phyloP scores from a whole-genome alignment of 169 alveolate species.

The Plasmodium blacklocki region DNA sequence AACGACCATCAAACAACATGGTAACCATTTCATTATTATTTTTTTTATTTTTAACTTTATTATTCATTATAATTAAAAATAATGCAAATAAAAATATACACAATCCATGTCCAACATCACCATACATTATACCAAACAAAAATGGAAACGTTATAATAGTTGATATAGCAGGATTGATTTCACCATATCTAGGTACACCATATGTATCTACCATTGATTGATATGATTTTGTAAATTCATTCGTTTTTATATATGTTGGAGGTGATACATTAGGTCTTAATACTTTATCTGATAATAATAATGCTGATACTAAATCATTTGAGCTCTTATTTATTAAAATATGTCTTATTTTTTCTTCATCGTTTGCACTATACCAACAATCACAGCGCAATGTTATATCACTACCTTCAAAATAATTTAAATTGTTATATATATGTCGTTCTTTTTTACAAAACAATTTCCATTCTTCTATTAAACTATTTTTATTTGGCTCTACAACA shows the following conservation, averaged over 20 bases:
- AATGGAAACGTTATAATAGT: constrained; percentile 99
- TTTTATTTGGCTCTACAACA: constrained; percentile 88
- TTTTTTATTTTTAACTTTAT: constrained; percentile 82
- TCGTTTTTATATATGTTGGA: constrained; percentile 97
- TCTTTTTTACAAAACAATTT: constrained; percentile 95
- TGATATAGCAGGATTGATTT: constrained; percentile 97
- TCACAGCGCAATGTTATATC: constrained; percentile 95
- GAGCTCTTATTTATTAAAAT: constrained; percentile 85
- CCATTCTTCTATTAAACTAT: constrained; percentile 95
- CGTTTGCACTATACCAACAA: constrained; percentile 96
- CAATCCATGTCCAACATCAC: constrained; percentile 99
- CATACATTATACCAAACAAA: constrained; percentile 99
- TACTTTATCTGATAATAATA: constrained; percentile 86
- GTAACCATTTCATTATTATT: constrained; percentile 80
- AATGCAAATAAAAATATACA: constrained; percentile 89
- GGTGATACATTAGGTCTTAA: constrained; percentile 87
- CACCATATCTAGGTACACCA: constrained; percentile 99
- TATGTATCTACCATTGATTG: constrained; percentile 98
- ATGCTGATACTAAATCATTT: constrained; percentile 87
- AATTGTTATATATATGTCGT: constrained; percentile 92
- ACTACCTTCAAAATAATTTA: constrained; percentile 94
- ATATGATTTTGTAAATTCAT: constrained; percentile 93
- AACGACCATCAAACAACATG: constrained; percentile 90
- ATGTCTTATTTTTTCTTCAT: constrained; percentile 91
- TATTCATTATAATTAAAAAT: constrained; percentile 82